A percentile compares a stretch with the other conserved stretches of the same genome.
phyloP scores from a whole-genome alignment of 2,329 filamentous ascomycete genomes.

The Chaetomiaceae sp. region DNA sequence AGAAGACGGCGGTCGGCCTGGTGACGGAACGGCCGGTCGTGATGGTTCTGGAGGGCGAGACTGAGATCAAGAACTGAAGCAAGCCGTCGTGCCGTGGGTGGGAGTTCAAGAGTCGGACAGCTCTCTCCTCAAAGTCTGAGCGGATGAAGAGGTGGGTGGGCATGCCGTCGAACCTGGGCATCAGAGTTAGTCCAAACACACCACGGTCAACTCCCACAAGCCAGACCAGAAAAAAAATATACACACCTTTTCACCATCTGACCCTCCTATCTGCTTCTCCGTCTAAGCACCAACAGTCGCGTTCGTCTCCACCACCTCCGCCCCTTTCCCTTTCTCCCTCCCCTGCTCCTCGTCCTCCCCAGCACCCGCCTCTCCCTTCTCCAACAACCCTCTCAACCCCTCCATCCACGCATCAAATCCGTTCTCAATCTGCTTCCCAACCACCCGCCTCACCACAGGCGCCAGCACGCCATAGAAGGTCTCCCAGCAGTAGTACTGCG shows the following conservation, averaged over 20 bases:
- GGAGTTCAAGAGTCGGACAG: too few species aligned
- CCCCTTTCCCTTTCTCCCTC: too few species aligned
- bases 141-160: too few species aligned
- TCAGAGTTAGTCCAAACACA: too few species aligned
- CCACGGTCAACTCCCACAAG: too few species aligned
- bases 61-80: background rate
- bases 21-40: constrained; percentile 34
- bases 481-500: constrained; percentile 40
- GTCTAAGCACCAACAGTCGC: too few species aligned
- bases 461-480: constrained; percentile 39
- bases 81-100: background rate
- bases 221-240: too few species aligned
- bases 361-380: constrained; percentile 11
- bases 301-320: too few species aligned
- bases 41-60: constrained; percentile 33
- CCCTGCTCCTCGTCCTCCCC: background rate
- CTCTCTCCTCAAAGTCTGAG: too few species aligned
- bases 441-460: constrained; percentile 29
- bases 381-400: constrained; percentile 33
- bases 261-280: too few species aligned
- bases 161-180: too few species aligned
- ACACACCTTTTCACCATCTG: too few species aligned
- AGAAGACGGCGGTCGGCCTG: constrained; percentile 30
- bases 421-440: constrained; percentile 29
- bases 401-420: constrained; percentile 35